Evolutionary conservation across 148 eudicot genomes (phyloP).

Genomic region (Diospyros kaki): DNA sequence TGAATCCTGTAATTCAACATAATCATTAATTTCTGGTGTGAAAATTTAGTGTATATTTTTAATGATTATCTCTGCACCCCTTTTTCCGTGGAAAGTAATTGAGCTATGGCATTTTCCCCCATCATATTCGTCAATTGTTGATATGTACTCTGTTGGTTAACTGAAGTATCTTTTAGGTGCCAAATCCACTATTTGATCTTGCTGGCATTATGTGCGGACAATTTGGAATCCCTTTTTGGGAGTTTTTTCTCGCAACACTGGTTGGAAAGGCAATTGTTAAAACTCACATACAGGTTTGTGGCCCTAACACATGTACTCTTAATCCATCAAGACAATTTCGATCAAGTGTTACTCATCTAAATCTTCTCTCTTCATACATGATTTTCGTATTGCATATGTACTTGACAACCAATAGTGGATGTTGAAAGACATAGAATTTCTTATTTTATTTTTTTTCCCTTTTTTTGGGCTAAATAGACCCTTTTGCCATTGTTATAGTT

Average conservation of each 20-base stretch:
- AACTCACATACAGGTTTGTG: conserved; percentile 90
- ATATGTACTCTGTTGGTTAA: conserved; percentile 10
- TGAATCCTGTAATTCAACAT: background rate
- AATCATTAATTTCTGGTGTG: background rate
- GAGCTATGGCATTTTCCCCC: background rate
- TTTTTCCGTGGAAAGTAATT: background rate
- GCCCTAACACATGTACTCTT: no score
- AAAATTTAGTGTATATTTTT: background rate
- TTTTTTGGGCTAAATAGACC: background rate
- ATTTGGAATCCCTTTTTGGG: conserved; percentile 93
- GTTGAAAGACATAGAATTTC: no score
- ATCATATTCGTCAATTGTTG: background rate
- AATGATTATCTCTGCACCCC: background rate
- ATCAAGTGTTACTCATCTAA: no score
- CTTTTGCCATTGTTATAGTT: background rate
- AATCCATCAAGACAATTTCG: no score
- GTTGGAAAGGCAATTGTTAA: conserved; percentile 90
- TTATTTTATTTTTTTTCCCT: background rate
- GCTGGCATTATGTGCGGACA: conserved; percentile 99
- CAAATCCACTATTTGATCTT: conserved; percentile 97
- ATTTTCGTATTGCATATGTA: no score
- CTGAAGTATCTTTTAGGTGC: conserved; percentile 50
- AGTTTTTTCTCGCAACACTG: conserved; percentile 84
- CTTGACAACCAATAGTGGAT: no score
- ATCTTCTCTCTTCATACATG: no score